Evolutionary conservation across 768 basidiomycete species (phyloP).

Genomic region (Macrolepiota albuminosa): DNA sequence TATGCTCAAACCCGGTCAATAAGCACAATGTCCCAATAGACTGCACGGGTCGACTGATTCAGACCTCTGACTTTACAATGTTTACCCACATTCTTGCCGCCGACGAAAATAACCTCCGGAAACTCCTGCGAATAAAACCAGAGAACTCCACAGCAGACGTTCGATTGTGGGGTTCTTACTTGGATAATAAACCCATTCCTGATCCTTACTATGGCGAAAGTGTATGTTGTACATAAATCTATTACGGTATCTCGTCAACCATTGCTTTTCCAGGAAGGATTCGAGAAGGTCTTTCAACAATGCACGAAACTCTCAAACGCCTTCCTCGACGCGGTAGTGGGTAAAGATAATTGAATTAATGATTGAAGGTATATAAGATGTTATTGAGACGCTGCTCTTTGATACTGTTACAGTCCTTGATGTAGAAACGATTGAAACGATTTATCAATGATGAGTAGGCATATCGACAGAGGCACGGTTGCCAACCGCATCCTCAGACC

Average conservation of each 20-base stretch:
- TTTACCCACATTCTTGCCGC: conserved; percentile 88
- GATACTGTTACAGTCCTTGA: neutral
- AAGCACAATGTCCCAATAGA: conserved; percentile 72
- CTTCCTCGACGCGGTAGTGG: conserved; percentile 65
- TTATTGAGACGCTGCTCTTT: neutral
- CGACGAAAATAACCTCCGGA: conserved; percentile 69
- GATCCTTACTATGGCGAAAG: conserved; percentile 84
- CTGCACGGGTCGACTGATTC: conserved; percentile 65
- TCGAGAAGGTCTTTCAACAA: conserved; percentile 75
- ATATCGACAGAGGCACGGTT: conserved; percentile 80
- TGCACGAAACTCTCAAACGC: conserved; percentile 72
- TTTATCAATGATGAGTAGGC: conserved; percentile 67
- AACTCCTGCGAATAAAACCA: conserved; percentile 49
- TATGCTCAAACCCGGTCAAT: neutral
- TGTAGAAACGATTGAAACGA: neutral
- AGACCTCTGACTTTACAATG: conserved; percentile 56
- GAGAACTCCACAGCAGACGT: conserved; percentile 56
- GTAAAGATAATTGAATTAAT: conserved; percentile 17
- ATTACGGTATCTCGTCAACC: neutral
- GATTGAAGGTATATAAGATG: neutral
- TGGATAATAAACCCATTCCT: conserved; percentile 63
- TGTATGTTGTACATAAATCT: conserved; percentile 32
- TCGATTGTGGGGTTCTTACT: conserved; percentile 76
- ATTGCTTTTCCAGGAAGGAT: conserved; percentile 41
- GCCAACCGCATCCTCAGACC: conserved; percentile 76